Evolutionary conservation across 2,329 filamentous ascomycete genomes (phyloP), one percentile per base, ranked within the genome.

Genomic region (Thelonectria blattea): DNA sequence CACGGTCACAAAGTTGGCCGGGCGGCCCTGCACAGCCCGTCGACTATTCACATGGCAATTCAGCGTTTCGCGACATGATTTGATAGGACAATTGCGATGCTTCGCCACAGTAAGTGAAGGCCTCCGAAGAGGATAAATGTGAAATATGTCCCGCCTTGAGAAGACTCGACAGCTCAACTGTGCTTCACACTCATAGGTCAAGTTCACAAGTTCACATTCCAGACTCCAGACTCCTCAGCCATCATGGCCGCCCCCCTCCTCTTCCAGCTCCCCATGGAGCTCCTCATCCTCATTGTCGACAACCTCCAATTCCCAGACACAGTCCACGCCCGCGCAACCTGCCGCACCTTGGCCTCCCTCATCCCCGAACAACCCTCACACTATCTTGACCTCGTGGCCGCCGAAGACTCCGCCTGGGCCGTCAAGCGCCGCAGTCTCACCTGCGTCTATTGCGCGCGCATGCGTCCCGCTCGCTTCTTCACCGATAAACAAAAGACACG

Each of bases 381-480:
- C 42, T 56, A 52, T 18, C 12, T 18, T 6, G 34, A 52, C 12
- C 60, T 62, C 15, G 30, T 55, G 7, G 42, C 51, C 34, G 47
- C 56, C 18, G 60, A 62, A 6, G 51, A 49, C 20, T 62, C 51
- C 3, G 46, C 48, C 6, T 62, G 56, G 60, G 52, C 56, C 3
- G 27, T 52, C n/a, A 59, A 43, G 42, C 46, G 41, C 10, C 20
- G 51, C 11, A 47, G 60, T 3, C 32, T 62, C 22, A 48, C 56
- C 10, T 62, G 60, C n/a, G 56, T 48, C 12, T 62, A 43, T 24
- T 62, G 60, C 27, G 60, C 60, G 14, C 60, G 60, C 32, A 59
- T 62, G 60, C 60, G 60, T 18, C 52, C 27, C 14, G 56, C 56
- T 12, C 51, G 46, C 12, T 41, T 41, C 24, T 62, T 62, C 18